Percentiles rank a stretch among this genome's conserved stretches.
Conservation (phyloP, 768 basidiomycete species). For the Kwoniella newhampshirensis region DNA sequence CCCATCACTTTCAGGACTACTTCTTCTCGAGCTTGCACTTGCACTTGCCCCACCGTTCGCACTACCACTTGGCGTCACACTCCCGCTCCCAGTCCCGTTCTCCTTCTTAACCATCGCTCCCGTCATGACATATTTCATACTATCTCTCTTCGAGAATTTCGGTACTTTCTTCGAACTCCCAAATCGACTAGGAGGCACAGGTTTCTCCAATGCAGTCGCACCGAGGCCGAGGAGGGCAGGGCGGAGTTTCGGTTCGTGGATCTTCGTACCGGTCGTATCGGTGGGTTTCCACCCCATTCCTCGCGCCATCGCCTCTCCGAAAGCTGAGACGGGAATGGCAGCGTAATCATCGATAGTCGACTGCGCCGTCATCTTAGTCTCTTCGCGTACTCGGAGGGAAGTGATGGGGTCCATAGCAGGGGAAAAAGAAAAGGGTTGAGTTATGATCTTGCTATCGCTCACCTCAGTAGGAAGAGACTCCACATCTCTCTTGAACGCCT, state of each 20-base stretch:
- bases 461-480: constrained; percentile 60
- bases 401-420: no score
- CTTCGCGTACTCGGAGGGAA: no score
- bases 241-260: constrained; percentile 76
- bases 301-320: constrained; percentile 85
- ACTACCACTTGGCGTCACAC: constrained; percentile 7
- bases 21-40: constrained; percentile 20
- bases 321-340: constrained; percentile 85
- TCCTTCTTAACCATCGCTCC: constrained; percentile 65
- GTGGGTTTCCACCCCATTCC: constrained; percentile 90
- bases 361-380: constrained; percentile 13
- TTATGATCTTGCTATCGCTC: constrained; percentile 23
- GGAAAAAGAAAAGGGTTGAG: background rate
- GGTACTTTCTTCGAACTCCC: constrained; percentile 37
- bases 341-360: constrained; percentile 82
- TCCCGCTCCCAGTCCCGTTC: constrained; percentile 50
- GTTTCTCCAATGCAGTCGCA: constrained; percentile 76
- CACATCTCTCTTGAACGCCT: constrained; percentile 82
- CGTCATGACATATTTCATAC: constrained; percentile 65
- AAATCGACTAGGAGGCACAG: constrained; percentile 59
- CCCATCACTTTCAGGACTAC: constrained; percentile 22
- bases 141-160: constrained; percentile 61
- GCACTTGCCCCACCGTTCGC: constrained; percentile 3
- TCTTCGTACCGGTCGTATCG: constrained; percentile 65
- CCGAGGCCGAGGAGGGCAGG: constrained; percentile 90